A percentile compares a stretch with the other conserved stretches of the same genome.
These are phyloP conservation scores for Colletotrichum brevisporum DNA, from an alignment of 2,329 filamentous ascomycete species.

Conservation along the genomic window DNA sequence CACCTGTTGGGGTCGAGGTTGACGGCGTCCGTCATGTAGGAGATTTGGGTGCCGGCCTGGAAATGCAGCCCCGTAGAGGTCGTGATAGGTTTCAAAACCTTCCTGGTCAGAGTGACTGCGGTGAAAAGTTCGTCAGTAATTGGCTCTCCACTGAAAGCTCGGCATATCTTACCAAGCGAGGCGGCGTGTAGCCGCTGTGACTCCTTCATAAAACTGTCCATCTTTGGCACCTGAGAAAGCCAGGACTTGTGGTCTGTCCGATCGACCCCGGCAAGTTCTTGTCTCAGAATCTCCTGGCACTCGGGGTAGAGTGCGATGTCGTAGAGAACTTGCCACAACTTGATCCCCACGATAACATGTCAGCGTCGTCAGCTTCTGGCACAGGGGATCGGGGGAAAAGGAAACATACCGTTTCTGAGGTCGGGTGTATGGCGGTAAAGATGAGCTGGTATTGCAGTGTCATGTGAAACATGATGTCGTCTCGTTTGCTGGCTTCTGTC, in stretches of 20 bases:
- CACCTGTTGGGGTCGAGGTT: constrained; percentile 17
- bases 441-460: too few species aligned
- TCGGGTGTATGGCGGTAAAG: too few species aligned
- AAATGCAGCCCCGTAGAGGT: constrained; percentile 7
- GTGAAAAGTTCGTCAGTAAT: too few species aligned
- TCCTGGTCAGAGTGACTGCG: constrained; percentile 16
- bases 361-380: too few species aligned
- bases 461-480: too few species aligned
- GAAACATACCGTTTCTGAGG: too few species aligned
- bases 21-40: constrained; percentile 24
- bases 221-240: constrained; percentile 16
- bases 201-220: constrained; percentile 33
- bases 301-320: constrained; percentile 27
- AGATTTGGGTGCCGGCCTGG: constrained; percentile 7
- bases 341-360: too few species aligned
- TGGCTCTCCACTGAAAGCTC: too few species aligned
- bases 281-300: constrained; percentile 4
- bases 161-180: constrained; percentile 15
- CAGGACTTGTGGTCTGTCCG: background rate
- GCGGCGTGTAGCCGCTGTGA: constrained; percentile 11
- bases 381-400: too few species aligned
- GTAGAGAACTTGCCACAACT: background rate
- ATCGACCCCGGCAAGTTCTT: constrained; percentile 15
- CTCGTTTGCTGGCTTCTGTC: too few species aligned
- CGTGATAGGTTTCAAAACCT: constrained; percentile 17